Evolutionary conservation across 345 rosid species (phyloP), one percentile per base, ranked within the genome.

Genomic region (Populus alba): DNA sequence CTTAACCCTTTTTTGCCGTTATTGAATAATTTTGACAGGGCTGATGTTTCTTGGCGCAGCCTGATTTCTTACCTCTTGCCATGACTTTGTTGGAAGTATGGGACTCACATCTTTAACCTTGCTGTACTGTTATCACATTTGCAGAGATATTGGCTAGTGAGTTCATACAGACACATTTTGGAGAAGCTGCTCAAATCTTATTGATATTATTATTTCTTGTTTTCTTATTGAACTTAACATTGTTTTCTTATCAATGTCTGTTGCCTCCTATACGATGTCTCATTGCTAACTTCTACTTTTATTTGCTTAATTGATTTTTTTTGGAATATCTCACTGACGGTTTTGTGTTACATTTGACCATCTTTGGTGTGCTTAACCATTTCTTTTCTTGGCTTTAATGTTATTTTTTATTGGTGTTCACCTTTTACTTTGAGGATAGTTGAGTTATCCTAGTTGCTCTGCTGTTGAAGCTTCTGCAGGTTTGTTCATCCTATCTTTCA

Each of bases 81-180:
- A 87, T 89, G 90, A 87, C 85, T 87, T 91, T 94, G 91, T 95
- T 95, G 95, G 97, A 90, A 94, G 99, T 96, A 91, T 94, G 94
- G 95, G 97, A 94, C 97, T 97, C 98, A 92, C 98, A 80, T 90
- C 92, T 87, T 91, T 97, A 91, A 97, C 94, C 97, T 91, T 97
- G 96, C 87, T 94, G 88, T 94, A 90, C 92, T 96, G 90, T 94
- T 94, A 86, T 97, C 91, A 90, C 89, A 90, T 94, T 90, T 97
- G 99, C 99, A 97, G 98, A 92, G 90, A 87, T 74, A 81, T 83
- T 81, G 81, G 86, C 85, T 80, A 70, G 83, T 77, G 81, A 67
- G 75, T 78, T 83, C 79, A 74, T 63, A 66, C 66, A 17, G 71
- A 75, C 74, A 72, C 81, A 37, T 53, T 66, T 75, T 77, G 63